Evolutionary conservation across 257 asterid genomes (phyloP).

Genomic region (Avicennia marina): DNA sequence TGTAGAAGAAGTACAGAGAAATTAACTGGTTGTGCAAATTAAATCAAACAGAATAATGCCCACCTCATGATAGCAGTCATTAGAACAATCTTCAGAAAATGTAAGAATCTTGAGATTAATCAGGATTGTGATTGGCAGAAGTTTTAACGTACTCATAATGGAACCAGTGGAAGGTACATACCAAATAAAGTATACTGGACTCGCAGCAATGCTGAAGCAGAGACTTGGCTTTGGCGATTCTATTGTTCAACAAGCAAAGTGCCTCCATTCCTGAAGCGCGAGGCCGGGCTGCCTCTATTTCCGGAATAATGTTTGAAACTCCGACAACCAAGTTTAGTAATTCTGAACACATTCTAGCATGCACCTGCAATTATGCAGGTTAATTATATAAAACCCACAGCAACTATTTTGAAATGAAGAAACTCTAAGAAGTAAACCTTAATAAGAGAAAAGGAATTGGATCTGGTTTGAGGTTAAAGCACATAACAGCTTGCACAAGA

Average conservation of each 20-base stretch:
- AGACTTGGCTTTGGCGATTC: slow-evolving; percentile 59
- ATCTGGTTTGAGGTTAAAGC: slow-evolving; percentile 15
- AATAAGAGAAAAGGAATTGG: slow-evolving; percentile 13
- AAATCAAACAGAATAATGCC: too few species aligned
- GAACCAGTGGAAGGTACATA: slow-evolving; percentile 23
- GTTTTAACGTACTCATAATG: background rate
- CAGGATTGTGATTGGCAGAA: background rate
- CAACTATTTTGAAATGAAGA: background rate
- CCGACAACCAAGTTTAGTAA: slow-evolving; percentile 35
- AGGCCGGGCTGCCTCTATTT: slow-evolving; percentile 82
- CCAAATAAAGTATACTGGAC: slow-evolving; percentile 89
- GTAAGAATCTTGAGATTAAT: background rate
- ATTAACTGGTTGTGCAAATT: too few species aligned
- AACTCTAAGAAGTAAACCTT: background rate
- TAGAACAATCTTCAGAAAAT: background rate
- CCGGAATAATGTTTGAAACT: slow-evolving; percentile 48
- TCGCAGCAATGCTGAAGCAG: slow-evolving; percentile 65
- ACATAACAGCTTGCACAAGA: slow-evolving; percentile 2
- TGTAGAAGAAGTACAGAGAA: too few species aligned
- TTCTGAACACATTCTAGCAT: slow-evolving; percentile 64
- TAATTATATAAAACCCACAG: too few species aligned
- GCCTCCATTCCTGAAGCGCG: slow-evolving; percentile 76
- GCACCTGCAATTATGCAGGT: slow-evolving; percentile 75
- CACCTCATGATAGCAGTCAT: too few species aligned
- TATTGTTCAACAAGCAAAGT: slow-evolving; percentile 60